Evolutionary conservation across 345 rosid species (phyloP), one percentile per base, ranked within the genome.

Genomic region (Moringa oleifera): DNA sequence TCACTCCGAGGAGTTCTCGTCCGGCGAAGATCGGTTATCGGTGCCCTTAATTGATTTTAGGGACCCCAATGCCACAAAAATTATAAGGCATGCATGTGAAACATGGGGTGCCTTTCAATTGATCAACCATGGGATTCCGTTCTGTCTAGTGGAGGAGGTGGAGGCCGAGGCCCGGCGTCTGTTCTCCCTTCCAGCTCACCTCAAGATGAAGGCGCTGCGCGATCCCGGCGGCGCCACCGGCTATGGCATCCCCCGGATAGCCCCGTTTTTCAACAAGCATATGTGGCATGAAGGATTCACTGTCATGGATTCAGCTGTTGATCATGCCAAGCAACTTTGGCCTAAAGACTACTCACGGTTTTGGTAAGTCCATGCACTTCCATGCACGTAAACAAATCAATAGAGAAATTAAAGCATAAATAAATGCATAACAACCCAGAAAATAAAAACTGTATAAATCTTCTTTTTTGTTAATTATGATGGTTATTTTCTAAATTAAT

Each of bases 231-330:
- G 79, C 9, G 71, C 80, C 63, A 72, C 84, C 8, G 98, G 98
- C 2, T 91, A 91, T 10, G 98, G 98, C 18, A 62, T 73, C 0
- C 90, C 96, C 51, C 80, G 84, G 68, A 83, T 91, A 41, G 72
- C 96, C 2, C 78, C 83, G 12, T 86, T 88, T 71, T 91, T 91
- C 63, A 45, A 62, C 4, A 85, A 86, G 76, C 65, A 66, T 63
- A 85, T 91, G 98, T 89, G 98, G 98, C 88, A 90, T 47, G 98
- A 91, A 80, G 98, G 98, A 33, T 89, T 91, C 63, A 91, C 98
- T 22, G 78, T 91, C 58, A 68, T 77, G 33, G 93, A 89, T 25
- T 85, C 96, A 0, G 84, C 92, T 18, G 21, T 65, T 20, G 81
- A 78, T 57, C 89, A 91, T 54, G 95, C 88, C 45, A 81, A 71